These are phyloP conservation scores for Toxoplasma gondii DNA, from an alignment of 169 alveolate species.

Conservation along the genomic window DNA sequence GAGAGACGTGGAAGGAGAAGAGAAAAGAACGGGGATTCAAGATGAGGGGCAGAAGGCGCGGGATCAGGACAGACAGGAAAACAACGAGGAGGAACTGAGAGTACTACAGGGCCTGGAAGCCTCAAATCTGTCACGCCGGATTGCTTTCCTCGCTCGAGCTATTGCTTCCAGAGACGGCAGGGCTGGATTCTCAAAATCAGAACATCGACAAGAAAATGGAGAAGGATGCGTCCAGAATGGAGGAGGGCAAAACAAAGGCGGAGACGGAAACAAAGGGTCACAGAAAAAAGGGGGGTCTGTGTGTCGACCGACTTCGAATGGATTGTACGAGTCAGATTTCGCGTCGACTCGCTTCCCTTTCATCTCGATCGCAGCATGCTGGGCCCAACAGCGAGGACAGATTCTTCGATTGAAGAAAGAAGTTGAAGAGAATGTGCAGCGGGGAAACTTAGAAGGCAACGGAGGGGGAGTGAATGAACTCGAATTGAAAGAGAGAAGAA, in stretches of 20 bases:
- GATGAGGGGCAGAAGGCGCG: not conserved
- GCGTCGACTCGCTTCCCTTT: not conserved
- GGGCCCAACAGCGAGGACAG: conserved; percentile 18
- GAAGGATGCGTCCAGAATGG: no score
- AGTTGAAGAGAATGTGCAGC: not conserved
- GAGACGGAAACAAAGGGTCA: not conserved
- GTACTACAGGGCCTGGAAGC: not conserved
- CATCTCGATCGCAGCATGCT: conserved; percentile 18
- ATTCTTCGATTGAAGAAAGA: not conserved
- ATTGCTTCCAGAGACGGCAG: not conserved
- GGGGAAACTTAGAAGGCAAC: not conserved
- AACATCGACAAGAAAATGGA: no score
- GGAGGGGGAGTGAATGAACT: not conserved
- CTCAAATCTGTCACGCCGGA: not conserved
- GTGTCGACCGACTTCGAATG: not conserved
- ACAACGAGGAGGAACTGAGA: not conserved
- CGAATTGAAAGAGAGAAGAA: not conserved
- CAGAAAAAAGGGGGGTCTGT: not conserved
- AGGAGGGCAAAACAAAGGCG: not conserved
- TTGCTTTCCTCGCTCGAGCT: not conserved
- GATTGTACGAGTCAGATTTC: not conserved
- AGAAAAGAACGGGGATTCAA: not conserved
- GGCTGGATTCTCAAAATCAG: not conserved
- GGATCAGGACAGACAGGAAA: not conserved
- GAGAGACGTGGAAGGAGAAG: not conserved